Conservation (phyloP, 139 green algal species). For the Bryopsis sp. region DNA sequence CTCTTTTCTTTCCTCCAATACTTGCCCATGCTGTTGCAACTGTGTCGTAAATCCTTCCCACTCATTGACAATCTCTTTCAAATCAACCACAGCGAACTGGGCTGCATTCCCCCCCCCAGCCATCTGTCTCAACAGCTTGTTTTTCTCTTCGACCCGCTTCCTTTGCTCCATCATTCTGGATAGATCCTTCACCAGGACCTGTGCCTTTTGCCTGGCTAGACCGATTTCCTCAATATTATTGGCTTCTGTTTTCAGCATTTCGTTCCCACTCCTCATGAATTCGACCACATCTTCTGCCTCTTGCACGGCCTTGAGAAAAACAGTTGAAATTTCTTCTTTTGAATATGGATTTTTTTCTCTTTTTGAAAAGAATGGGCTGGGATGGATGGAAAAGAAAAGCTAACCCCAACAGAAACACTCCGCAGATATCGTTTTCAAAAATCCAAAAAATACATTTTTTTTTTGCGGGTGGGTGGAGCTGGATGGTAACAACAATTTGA, state of each 20-base stretch:
- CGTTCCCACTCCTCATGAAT: slow-evolving; percentile 44
- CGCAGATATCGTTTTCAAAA: no score
- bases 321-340: no score
- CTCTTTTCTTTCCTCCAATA: slow-evolving; percentile 11
- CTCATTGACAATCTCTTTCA: slow-evolving; percentile 41
- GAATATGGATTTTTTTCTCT: no score
- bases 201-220: slow-evolving; percentile 38
- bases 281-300: slow-evolving; percentile 58
- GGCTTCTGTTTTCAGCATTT: slow-evolving; percentile 39
- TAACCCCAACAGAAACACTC: no score
- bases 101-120: slow-evolving; percentile 23
- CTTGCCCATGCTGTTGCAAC: slow-evolving; percentile 42
- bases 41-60: slow-evolving; percentile 64
- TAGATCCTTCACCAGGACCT: slow-evolving; percentile 34
- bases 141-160: slow-evolving; percentile 62
- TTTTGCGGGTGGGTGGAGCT: no score
- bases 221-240: slow-evolving; percentile 64
- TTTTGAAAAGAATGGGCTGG: no score
- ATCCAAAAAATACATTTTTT: no score
- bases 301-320: slow-evolving; percentile 42
- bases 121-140: slow-evolving; percentile 54
- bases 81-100: slow-evolving; percentile 38
- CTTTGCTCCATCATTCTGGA: slow-evolving; percentile 28
- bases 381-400: no score
- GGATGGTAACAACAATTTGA: no score